Conservation (phyloP, 805 yeast genomes). For the Blastobotrys muscicola region DNA sequence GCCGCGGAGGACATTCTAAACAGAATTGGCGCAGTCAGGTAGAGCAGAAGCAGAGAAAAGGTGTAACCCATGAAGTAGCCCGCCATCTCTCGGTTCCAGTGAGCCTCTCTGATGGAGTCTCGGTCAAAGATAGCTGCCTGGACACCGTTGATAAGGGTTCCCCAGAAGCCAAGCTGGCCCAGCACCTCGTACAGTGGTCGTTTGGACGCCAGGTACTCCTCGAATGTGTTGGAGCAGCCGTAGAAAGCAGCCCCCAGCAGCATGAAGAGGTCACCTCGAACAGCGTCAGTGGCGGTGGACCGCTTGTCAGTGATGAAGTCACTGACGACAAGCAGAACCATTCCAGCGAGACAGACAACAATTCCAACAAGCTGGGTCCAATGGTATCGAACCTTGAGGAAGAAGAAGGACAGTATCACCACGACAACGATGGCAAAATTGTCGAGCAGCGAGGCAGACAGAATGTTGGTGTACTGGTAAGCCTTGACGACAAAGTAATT, state of each 20-base stretch:
- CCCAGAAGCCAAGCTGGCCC: conserved; percentile 37
- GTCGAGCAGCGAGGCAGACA: conserved; percentile 36
- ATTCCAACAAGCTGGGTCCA: conserved; percentile 37
- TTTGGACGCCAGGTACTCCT: conserved; percentile 36
- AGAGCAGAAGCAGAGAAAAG: conserved; percentile 31
- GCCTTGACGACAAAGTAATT: conserved; percentile 38
- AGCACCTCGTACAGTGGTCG: conserved; percentile 37
- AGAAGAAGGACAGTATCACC: conserved; percentile 32
- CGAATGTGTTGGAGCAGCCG: conserved; percentile 36
- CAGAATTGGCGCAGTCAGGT: conserved; percentile 34
- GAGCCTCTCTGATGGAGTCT: conserved; percentile 27
- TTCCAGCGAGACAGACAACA: conserved; percentile 33
- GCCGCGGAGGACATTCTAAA: conserved; percentile 40
- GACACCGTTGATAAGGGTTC: conserved; percentile 33
- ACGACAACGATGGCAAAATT: conserved; percentile 38
- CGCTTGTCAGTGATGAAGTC: conserved; percentile 34
- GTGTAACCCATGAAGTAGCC: conserved; percentile 38
- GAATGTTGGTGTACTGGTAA: conserved; percentile 34
- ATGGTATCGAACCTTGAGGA: conserved; percentile 36
- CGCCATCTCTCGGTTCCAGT: conserved; percentile 32
- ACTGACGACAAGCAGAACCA: conserved; percentile 33
- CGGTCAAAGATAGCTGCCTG: conserved; percentile 38
- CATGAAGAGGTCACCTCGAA: conserved; percentile 37
- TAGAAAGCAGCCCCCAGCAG: conserved; percentile 37
- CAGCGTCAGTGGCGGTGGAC: conserved; percentile 31